Evolutionary conservation across 2,329 filamentous ascomycete genomes (phyloP), one percentile per base, ranked within the genome.

Genomic region (Xenosphaeropsis pyriputrescens): DNA sequence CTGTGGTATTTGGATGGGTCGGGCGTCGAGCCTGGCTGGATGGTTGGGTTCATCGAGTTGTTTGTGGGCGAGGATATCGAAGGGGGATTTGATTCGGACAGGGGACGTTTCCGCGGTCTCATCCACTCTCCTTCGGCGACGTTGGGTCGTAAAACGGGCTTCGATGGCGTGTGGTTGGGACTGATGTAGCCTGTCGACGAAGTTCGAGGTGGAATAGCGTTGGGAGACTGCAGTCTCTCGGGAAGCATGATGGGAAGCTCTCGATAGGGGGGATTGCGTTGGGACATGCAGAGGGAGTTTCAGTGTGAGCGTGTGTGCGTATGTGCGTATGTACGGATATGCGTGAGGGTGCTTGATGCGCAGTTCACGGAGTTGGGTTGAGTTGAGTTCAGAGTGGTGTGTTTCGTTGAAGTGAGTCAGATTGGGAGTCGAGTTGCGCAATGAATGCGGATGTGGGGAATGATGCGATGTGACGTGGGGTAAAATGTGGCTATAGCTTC

Each of bases 171-270:
- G 32, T 45, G 40, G 39, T 45, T 49, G 35, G 48, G 48, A 26
- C 49, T 44, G 26, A 57, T 57, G 44, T 67, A 63, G 45, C 67
- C 65, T 40, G 71, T 75, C 1, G 79, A 83, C 39, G 81, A 85
- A 34, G 77, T 85, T 44, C 82, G 72, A 3, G 78, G 76, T 15
- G 83, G 81, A 39, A 86, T 85, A 29, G 68, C 66, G 55, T 73
- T 76, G 38, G 78, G 76, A n/a, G 68, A 71, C n/a, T 39, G 43
- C 7, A 50, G 43, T 35, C 38, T 46, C 18, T 54, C 47, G 29
- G 36, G 34, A 13, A 29, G 18, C 39, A 41, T 41, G 3, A 16
- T 38, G 29, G 31, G 22, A 26, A 16, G 18, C 19, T 16, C 37
- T 14, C 18, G 37, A 19, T 26, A 30, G 13, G 30, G 34, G 18